Percentiles rank a stretch among this genome's conserved stretches.
These are phyloP conservation scores for Amaranthus palmeri DNA, from an alignment of 148 eudicot genomes.

Conservation along the genomic window DNA sequence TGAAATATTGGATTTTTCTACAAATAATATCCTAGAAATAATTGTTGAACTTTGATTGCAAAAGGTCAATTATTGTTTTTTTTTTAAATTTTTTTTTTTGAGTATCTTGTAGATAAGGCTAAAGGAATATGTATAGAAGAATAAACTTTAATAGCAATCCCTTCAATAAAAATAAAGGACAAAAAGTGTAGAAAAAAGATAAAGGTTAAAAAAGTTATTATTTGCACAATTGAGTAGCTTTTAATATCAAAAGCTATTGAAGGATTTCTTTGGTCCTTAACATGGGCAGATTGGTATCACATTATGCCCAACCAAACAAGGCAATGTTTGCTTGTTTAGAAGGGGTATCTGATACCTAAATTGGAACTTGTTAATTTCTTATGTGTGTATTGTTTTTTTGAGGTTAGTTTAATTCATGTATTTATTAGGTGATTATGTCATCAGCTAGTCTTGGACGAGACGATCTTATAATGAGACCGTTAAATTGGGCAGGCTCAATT, in stretches of 20 bases:
- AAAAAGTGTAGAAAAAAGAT: not conserved
- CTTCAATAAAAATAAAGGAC: not conserved
- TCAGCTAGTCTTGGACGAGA: too few species aligned
- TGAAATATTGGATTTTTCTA: too few species aligned
- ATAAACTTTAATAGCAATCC: not conserved
- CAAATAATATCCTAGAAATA: too few species aligned
- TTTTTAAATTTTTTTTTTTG: too few species aligned
- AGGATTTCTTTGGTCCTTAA: slow-evolving; percentile 8
- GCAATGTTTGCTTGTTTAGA: slow-evolving; percentile 2
- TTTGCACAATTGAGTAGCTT: not conserved
- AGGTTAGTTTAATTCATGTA: too few species aligned
- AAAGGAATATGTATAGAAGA: not conserved
- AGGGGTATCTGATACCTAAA: slow-evolving; percentile 6
- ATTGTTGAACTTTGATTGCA: too few species aligned
- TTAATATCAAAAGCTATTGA: not conserved
- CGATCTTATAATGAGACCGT: too few species aligned
- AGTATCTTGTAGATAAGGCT: too few species aligned
- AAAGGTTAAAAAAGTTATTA: not conserved
- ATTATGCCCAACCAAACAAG: slow-evolving; percentile 1
- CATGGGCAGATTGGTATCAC: not conserved
- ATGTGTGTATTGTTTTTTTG: too few species aligned
- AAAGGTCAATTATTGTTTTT: too few species aligned
- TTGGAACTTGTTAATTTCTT: not conserved
- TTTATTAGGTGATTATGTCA: too few species aligned
- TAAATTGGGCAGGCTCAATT: too few species aligned